Conservation (phyloP, 1,284 basidiomycete genomes). For the Sanghuangporus baumii region DNA sequence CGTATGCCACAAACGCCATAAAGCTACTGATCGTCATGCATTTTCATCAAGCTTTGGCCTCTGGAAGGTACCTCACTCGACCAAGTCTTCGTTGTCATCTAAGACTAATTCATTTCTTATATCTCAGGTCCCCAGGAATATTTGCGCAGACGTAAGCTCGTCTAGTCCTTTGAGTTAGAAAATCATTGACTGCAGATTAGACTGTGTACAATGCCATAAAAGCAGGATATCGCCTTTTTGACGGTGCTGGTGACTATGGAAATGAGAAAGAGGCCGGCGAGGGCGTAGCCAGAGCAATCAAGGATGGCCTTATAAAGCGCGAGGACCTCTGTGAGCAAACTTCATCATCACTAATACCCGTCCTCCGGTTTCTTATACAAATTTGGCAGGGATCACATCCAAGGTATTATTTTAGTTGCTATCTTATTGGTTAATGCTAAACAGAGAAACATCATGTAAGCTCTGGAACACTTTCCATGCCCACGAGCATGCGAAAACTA, state of each 20-base stretch:
- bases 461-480: conserved; percentile 73
- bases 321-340: conserved; percentile 67
- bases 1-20: conserved; percentile 5
- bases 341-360: neutral
- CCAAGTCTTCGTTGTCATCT: neutral
- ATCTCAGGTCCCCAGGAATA: conserved; percentile 47
- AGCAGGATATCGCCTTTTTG: conserved; percentile 69
- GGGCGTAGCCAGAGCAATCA: conserved; percentile 52
- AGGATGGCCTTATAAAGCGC: conserved; percentile 66
- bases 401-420: conserved; percentile 1
- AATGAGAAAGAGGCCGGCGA: conserved; percentile 85
- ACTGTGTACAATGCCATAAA: conserved; percentile 52
- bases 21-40: conserved; percentile 2
- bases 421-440: too few species aligned
- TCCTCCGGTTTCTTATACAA: neutral
- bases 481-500: conserved; percentile 54
- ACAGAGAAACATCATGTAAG: conserved; percentile 25
- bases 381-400: conserved; percentile 17
- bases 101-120: conserved; percentile 11
- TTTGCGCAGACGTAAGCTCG: conserved; percentile 51
- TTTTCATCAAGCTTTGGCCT: conserved; percentile 51
- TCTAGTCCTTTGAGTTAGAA: conserved; percentile 6
- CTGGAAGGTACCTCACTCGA: conserved; percentile 48
- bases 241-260: conserved; percentile 67
- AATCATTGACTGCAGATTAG: conserved; percentile 4